Base-by-base conservation (phyloP, 176 grass and related monocot species). In the Aegilops tauschii region DNA sequence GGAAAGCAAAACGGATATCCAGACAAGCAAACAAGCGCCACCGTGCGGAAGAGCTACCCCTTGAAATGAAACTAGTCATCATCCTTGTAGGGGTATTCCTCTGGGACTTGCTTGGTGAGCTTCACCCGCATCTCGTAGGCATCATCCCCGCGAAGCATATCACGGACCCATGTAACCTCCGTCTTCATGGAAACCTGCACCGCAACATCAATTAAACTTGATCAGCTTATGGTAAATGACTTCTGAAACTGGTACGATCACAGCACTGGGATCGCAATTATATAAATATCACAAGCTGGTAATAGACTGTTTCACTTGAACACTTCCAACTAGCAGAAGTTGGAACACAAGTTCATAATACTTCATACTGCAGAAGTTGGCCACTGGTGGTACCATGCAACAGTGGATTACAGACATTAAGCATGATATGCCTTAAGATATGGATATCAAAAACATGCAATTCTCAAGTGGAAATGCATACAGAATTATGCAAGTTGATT, bases 71-170 rank as follows among this genome's bases (percentile, higher is more conserved):
- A 62, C 89, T 83, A 98, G 3, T 98, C 94, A 10, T 98, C 97
- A 80, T 98, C 94, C 83, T 98, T 98, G 81, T 96, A 98, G 50
- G 97, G 97, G 88, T 98, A 98, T 91, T 98, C 97, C 88, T 98
- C 97, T 3, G 92, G 92, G 42, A 96, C 88, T 88, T 98, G 97
- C 80, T 98, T 98, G 82, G 91, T 84, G 86, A 98, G 94, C 27
- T 98, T 98, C 85, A 98, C 92, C 80, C 94, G 86, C 79, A 98
- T 87, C 85, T 98, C 97, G 6, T 98, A 98, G 10, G 92, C 94
- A 25, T 98, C 97, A 8, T 98, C 97, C 47, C 97, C 92, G 20
- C 90, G 89, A 32, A 98, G 93, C 94, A 98, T 94, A 83, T 98
- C 97, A 1, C 97, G 92, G 28, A 96, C 86, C 97, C 97, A 98